Base-by-base conservation (phyloP, 441 rosid species). In the Omphalea diandra region DNA sequence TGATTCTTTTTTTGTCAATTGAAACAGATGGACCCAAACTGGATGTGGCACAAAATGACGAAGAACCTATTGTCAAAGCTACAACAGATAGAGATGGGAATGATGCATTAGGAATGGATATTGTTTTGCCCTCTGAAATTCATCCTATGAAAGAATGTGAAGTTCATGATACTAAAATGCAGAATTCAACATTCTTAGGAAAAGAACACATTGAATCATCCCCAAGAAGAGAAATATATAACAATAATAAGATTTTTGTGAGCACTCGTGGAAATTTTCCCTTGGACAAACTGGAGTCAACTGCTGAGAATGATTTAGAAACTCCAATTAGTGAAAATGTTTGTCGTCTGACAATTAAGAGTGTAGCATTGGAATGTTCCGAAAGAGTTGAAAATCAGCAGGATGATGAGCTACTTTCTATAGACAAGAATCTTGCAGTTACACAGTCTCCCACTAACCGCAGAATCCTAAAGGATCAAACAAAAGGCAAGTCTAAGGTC, bases 401-500 rank as follows among this genome's bases (percentile, higher is more conserved):
- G 69, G 81, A 62, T 38, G 76, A 75, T 73, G 83, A 67, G 55
- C 73, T 54, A 27, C 58, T 75, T 65, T 75, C 60, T 18, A 17
- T 3, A 33, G 77, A 81, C 70, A 44, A 79, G 60, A 71, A 50
- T 41, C 29, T 67, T 40, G 61, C 69, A 50, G 58, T 17, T 27
- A 65, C 73, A n/a, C 59, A 68, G 67, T 79, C 85, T 67, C 79
- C 77, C 7, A 57, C 74, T 62, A 74, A 59, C 63, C 70, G 83
- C 72, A 63, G 66, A 76, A 57, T 53, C 64, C 74, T 10, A 57
- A 74, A 68, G 64, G 63, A 52, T 59, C 73, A 22, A 43, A n/a
- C n/a, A n/a, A 85, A 84, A 80, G 88, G 89, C 41, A 91, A 85
- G 79, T 88, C 82, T 44, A 88, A 82, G 79, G 88, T 84, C 76